phyloP scores from a whole-genome alignment of 2,329 filamentous ascomycete genomes.

The Graphilbum ipis-grandicollis region DNA sequence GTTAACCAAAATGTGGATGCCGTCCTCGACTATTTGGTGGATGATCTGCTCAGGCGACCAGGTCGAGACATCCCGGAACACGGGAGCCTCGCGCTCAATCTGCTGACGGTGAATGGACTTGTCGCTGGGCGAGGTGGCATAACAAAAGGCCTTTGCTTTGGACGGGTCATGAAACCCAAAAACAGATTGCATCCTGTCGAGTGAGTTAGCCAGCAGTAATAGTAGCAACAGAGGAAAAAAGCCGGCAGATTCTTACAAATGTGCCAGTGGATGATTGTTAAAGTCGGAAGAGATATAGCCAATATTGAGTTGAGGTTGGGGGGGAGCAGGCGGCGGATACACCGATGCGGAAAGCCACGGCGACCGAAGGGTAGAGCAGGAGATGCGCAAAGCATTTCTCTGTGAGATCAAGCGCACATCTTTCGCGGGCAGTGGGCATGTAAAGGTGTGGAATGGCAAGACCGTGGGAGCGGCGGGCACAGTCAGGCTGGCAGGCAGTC shows the following conservation, averaged over 20 bases:
- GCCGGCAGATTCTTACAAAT: slow-evolving; percentile 49
- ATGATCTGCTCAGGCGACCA: slow-evolving; percentile 79
- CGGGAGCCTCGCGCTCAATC: slow-evolving; percentile 81
- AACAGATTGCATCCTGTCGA: slow-evolving; percentile 82
- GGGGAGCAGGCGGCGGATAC: slow-evolving; percentile 71
- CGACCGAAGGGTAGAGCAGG: slow-evolving; percentile 69
- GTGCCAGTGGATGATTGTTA: slow-evolving; percentile 92
- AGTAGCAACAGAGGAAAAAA: neutral
- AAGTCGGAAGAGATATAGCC: slow-evolving; percentile 98
- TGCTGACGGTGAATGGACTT: slow-evolving; percentile 76
- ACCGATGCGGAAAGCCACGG: slow-evolving; percentile 73
- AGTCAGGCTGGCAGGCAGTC: slow-evolving; percentile 53
- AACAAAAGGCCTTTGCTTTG: slow-evolving; percentile 75
- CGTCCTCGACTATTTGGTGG: slow-evolving; percentile 69
- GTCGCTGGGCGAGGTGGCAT: slow-evolving; percentile 86
- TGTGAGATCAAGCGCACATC: slow-evolving; percentile 91
- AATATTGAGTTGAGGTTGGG: slow-evolving; percentile 68
- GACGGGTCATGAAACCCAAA: slow-evolving; percentile 72
- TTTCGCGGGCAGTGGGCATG: slow-evolving; percentile 76
- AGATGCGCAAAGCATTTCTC: slow-evolving; percentile 83
- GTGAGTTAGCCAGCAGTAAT: neutral
- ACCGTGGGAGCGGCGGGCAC: slow-evolving; percentile 85
- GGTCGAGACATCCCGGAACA: slow-evolving; percentile 73
- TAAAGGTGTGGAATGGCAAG: slow-evolving; percentile 94
- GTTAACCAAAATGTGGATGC: slow-evolving; percentile 89